A percentile compares a stretch with the other conserved stretches of the same genome.
Evolutionary conservation across 208 protist species (phyloP).

Genomic region (Trypanosoma caninum): DNA sequence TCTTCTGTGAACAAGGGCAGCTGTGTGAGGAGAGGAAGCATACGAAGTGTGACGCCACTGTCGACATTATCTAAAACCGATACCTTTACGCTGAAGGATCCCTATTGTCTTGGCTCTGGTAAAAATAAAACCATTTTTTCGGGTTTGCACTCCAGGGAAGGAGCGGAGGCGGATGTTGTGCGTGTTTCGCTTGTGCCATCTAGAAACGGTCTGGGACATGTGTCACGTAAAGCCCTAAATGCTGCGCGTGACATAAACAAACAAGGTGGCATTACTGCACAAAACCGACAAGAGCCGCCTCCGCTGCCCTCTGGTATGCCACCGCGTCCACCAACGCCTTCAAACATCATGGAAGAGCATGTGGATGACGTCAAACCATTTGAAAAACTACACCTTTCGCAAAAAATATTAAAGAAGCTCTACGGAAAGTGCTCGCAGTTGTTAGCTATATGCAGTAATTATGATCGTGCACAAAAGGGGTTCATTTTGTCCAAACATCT

Average conservation of each 20-base stretch:
- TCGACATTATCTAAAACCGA: background rate
- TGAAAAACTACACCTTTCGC: background rate
- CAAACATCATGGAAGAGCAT: background rate
- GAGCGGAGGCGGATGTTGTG: conserved; percentile 4
- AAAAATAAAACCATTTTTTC: background rate
- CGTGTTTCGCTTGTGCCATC: conserved; percentile 17
- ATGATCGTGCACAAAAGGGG: conserved; percentile 22
- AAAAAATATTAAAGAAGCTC: conserved; percentile 16
- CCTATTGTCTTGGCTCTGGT: background rate
- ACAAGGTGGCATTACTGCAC: background rate
- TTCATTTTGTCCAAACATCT: conserved; percentile 17
- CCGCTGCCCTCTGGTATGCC: conserved; percentile 8
- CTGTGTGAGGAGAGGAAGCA: background rate
- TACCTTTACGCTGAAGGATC: background rate
- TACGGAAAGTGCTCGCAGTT: conserved; percentile 22
- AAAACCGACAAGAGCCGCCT: background rate
- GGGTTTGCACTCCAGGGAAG: background rate
- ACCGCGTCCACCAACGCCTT: conserved; percentile 8
- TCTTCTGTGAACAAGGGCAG: background rate
- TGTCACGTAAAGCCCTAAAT: background rate
- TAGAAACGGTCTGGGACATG: background rate
- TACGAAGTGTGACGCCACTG: conserved; percentile 1
- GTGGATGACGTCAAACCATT: background rate
- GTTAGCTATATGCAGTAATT: conserved; percentile 25
- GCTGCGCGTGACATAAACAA: background rate